phyloP scores from a whole-genome alignment of 148 eudicot species.

The Bassia scoparia region DNA sequence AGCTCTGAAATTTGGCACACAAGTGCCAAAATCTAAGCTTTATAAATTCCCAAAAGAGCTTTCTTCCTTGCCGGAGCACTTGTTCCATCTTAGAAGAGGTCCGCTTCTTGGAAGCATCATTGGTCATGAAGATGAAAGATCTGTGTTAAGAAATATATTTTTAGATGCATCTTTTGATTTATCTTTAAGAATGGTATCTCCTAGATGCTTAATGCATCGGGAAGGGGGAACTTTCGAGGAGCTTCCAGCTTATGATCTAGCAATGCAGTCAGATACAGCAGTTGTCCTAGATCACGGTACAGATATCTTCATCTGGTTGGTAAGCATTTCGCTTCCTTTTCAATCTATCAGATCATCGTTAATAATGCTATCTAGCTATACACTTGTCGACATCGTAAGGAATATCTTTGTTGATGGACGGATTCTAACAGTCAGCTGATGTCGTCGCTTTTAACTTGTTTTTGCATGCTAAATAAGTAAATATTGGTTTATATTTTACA shows the following conservation, averaged over 20 bases:
- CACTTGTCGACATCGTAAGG: neutral
- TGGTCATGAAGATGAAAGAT: slow-evolving; percentile 97
- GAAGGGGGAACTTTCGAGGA: slow-evolving; percentile 99
- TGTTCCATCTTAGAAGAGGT: slow-evolving; percentile 94
- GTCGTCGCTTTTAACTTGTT: neutral
- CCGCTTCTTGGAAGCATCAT: slow-evolving; percentile 80
- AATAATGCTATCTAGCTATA: neutral
- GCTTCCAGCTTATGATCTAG: slow-evolving; percentile 92
- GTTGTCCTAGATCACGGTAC: slow-evolving; percentile 99
- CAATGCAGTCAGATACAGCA: slow-evolving; percentile 97
- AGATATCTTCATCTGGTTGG: slow-evolving; percentile 98
- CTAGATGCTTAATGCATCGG: slow-evolving; percentile 91
- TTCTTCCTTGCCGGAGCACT: slow-evolving; percentile 67
- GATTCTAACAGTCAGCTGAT: neutral
- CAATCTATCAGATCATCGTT: neutral
- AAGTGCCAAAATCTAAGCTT: slow-evolving; percentile 83
- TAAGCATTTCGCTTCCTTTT: slow-evolving; percentile 34
- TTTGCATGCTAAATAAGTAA: too few species aligned
- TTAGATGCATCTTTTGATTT: slow-evolving; percentile 93
- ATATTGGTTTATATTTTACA: neutral
- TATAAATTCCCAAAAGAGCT: slow-evolving; percentile 87
- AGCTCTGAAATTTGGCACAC: slow-evolving; percentile 74
- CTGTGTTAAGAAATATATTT: slow-evolving; percentile 78
- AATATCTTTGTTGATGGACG: neutral
- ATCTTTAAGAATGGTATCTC: slow-evolving; percentile 89